A percentile compares a stretch with the other conserved stretches of the same genome.
Conservation (phyloP, 192 early-diverging fungal species). For the Entomortierella beljakovae region DNA sequence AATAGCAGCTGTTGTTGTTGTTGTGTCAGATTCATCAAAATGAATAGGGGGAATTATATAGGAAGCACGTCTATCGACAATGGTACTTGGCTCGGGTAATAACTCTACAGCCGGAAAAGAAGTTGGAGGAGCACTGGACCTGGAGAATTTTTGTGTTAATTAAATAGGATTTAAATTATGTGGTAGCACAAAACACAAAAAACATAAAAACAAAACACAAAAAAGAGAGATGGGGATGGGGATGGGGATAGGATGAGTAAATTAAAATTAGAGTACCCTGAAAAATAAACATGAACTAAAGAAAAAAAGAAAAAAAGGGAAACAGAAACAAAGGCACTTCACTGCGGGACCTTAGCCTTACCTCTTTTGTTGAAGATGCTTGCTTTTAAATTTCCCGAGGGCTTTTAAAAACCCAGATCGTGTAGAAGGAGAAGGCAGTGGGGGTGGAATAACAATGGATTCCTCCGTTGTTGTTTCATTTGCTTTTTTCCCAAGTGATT, state of each 20-base stretch:
- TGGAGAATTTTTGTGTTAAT: conserved; percentile 2
- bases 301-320: not conserved
- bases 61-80: conserved; percentile 18
- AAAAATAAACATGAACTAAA: not conserved
- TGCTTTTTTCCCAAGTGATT: not conserved
- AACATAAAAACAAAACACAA: not conserved
- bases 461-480: conserved; percentile 3
- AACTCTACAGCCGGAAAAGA: not conserved
- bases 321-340: no score
- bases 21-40: not conserved
- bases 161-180: no score
- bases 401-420: conserved; percentile 41
- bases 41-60: conserved; percentile 35
- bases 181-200: not conserved
- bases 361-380: conserved; percentile 45
- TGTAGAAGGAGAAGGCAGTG: conserved; percentile 9
- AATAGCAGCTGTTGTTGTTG: not conserved
- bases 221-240: no score
- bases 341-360: not conserved
- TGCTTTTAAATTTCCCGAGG: conserved; percentile 28
- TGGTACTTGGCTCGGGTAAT: not conserved
- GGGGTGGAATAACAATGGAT: no score
- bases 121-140: conserved; percentile 29
- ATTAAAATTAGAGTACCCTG: not conserved
- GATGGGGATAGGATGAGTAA: not conserved